phyloP scores from a whole-genome alignment of 2,329 filamentous ascomycete species.

The Diaporthe eres region DNA sequence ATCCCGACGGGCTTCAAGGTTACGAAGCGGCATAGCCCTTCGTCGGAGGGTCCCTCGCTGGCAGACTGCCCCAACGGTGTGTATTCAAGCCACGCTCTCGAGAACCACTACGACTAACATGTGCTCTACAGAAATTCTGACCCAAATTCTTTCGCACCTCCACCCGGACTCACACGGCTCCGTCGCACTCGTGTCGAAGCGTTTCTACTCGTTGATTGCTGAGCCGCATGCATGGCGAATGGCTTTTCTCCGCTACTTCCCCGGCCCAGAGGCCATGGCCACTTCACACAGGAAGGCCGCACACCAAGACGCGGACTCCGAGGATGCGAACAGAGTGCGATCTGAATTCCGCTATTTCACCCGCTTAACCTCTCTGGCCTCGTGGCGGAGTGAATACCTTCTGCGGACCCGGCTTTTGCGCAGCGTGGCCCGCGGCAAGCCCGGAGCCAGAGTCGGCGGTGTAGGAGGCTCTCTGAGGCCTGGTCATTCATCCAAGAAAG shows the following conservation, averaged over 20 bases:
- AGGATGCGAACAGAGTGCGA: conserved; percentile 68
- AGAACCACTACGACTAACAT: conserved; percentile 44
- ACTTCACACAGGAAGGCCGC: conserved; percentile 52
- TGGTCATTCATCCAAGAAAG: conserved; percentile 71
- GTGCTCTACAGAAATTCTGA: conserved; percentile 81
- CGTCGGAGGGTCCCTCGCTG: conserved; percentile 59
- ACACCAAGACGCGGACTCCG: conserved; percentile 57
- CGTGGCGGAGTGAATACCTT: conserved; percentile 97
- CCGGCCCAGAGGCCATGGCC: conserved; percentile 74
- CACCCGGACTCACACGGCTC: conserved; percentile 86
- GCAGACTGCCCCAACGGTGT: conserved; percentile 85
- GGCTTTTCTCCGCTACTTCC: conserved; percentile 92
- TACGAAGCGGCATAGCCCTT: conserved; percentile 60
- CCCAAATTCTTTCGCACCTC: conserved; percentile 90
- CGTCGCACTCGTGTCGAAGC: conserved; percentile 87
- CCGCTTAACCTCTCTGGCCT: conserved; percentile 85
- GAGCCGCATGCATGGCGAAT: conserved; percentile 95
- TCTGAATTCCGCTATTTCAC: conserved; percentile 86
- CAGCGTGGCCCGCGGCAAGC: conserved; percentile 86
- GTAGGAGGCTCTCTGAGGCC: conserved; percentile 66
- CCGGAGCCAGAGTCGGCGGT: conserved; percentile 68
- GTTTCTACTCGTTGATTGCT: conserved; percentile 88
- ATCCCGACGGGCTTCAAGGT: conserved; percentile 69
- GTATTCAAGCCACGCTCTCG: conserved; percentile 45
- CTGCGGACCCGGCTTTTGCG: conserved; percentile 86